A percentile compares a stretch with the other conserved stretches of the same genome.
phyloP scores from a whole-genome alignment of 495 filamentous ascomycete genomes.

The Aspergillus hancockii region DNA sequence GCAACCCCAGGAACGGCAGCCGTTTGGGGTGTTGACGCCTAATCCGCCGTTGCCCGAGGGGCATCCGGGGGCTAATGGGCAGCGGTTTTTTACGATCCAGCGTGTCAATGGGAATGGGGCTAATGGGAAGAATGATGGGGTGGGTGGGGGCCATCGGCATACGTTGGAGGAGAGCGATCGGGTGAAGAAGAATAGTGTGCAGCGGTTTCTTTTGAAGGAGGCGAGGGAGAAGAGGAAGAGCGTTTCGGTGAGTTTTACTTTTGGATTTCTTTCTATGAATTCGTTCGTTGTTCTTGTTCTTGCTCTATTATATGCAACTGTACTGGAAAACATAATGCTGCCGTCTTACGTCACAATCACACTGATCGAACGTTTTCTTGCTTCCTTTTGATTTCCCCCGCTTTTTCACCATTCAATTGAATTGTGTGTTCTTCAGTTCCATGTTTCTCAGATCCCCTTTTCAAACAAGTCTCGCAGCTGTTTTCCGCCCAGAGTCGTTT shows the following conservation, averaged over 20 bases:
- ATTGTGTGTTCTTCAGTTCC: conserved; percentile 1
- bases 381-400: conserved; percentile 9
- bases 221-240: conserved; percentile 69
- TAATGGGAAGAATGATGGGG: conserved; percentile 70
- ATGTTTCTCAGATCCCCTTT: conserved; percentile 7
- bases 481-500: neutral
- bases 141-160: conserved; percentile 71
- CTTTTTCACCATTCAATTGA: neutral
- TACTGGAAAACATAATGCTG: too few relatives aligned
- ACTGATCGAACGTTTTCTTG: conserved; percentile 10
- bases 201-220: conserved; percentile 63
- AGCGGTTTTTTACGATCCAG: conserved; percentile 70
- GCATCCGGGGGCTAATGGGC: conserved; percentile 49
- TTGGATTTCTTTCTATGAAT: conserved; percentile 18
- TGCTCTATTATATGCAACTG: neutral
- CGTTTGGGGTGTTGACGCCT: conserved; percentile 46
- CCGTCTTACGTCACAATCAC: conserved; percentile 20
- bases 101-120: conserved; percentile 76
- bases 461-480: neutral
- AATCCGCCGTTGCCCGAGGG: conserved; percentile 34
- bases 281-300: too few relatives aligned
- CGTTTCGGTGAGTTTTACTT: conserved; percentile 54
- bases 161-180: conserved; percentile 76
- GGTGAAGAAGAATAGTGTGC: conserved; percentile 82
- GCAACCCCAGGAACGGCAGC: conserved; percentile 23